Conservation (phyloP, 2,329 filamentous ascomycete genomes). For the Aureobasidium sp. region DNA sequence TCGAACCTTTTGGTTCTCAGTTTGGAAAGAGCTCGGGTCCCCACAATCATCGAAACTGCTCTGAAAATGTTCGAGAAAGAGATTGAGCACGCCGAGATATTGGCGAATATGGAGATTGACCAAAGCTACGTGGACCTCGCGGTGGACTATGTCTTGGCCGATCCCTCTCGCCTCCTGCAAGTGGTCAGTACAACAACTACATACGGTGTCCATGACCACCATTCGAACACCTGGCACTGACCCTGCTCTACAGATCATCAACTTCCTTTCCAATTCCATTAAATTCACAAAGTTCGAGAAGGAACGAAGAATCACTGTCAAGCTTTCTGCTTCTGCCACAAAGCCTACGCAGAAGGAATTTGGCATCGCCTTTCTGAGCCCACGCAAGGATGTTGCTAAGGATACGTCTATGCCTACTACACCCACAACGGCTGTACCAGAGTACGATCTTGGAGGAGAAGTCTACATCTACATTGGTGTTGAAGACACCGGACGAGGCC, state of each 20-base stretch:
- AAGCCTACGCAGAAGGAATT: slow-evolving; percentile 25
- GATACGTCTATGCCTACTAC: neutral
- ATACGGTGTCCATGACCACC: neutral
- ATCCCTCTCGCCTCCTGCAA: slow-evolving; percentile 31
- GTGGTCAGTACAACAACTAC: slow-evolving; percentile 15
- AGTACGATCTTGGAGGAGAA: slow-evolving; percentile 20
- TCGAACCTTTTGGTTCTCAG: slow-evolving; percentile 29
- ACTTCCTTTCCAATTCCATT: slow-evolving; percentile 33
- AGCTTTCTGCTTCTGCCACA: slow-evolving; percentile 27
- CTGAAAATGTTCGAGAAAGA: slow-evolving; percentile 32
- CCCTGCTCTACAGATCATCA: slow-evolving; percentile 18
- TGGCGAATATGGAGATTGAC: slow-evolving; percentile 23
- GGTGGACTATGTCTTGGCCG: slow-evolving; percentile 27
- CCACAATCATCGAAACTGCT: slow-evolving; percentile 28
- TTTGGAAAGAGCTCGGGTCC: slow-evolving; percentile 29
- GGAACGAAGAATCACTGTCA: slow-evolving; percentile 29
- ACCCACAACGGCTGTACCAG: neutral
- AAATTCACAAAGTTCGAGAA: slow-evolving; percentile 31
- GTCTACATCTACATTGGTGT: slow-evolving; percentile 29
- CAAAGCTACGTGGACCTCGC: slow-evolving; percentile 22
- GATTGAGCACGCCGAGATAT: slow-evolving; percentile 26
- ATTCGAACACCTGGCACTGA: neutral
- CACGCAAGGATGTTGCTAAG: neutral
- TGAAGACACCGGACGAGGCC: slow-evolving; percentile 29
- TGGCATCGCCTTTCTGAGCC: slow-evolving; percentile 25